Evolutionary conservation across 345 rosid genomes (phyloP).

Genomic region (Citrus sinensis): DVS_A1.0 CM039161.1:4218501-4219000

Average conservation of each 20-base stretch:
- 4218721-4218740: conserved; percentile 35
- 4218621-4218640: conserved; percentile 75
- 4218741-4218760: not conserved
- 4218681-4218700: conserved; percentile 91
- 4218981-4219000: not conserved
- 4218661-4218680: conserved; percentile 97
- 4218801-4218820: conserved; percentile 1
- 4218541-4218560: conserved; percentile 89
- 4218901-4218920: not conserved
- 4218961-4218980: not conserved
- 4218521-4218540: conserved; percentile 94
- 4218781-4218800: not conserved
- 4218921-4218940: not conserved
- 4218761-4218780: not conserved
- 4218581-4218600: conserved; percentile 61
- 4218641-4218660: conserved; percentile 85
- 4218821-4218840: not conserved
- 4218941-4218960: not conserved
- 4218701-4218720: conserved; percentile 94
- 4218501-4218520: conserved; percentile 91
- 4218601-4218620: conserved; percentile 93
- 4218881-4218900: conserved; percentile 6
- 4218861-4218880: conserved; percentile 28
- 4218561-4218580: conserved; percentile 81
- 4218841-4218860: conserved; percentile 13